Evolutionary conservation across 2,329 filamentous ascomycete genomes (phyloP).

Genomic region (Ceratocystis colombiana): DNA sequence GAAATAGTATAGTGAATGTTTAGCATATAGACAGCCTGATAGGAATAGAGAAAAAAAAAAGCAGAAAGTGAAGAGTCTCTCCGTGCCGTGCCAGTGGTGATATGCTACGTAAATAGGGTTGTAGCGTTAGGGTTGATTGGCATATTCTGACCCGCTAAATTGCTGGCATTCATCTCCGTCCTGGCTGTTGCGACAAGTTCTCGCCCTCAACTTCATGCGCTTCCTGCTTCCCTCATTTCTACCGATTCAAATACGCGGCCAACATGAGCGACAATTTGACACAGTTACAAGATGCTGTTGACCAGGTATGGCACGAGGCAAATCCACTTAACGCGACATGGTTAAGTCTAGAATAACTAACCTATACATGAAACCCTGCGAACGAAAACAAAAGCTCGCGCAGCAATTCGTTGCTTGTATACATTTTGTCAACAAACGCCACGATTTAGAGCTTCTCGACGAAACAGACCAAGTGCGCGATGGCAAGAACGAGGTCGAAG

Average conservation of each 20-base stretch:
- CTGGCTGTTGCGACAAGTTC: slow-evolving; percentile 11
- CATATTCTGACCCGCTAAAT: too few species aligned
- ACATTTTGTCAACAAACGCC: slow-evolving; percentile 57
- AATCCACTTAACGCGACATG: too few species aligned
- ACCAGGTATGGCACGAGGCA: slow-evolving; percentile 48
- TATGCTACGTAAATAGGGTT: too few species aligned
- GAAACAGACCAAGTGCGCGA: slow-evolving; percentile 50
- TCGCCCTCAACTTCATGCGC: not conserved
- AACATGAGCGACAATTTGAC: slow-evolving; percentile 66
- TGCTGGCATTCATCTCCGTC: too few species aligned
- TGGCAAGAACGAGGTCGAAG: slow-evolving; percentile 44
- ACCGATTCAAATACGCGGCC: not conserved
- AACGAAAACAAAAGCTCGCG: slow-evolving; percentile 42
- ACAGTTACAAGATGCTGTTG: slow-evolving; percentile 74
- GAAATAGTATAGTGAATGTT: not conserved
- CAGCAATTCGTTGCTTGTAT: slow-evolving; percentile 59
- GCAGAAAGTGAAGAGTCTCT: too few species aligned
- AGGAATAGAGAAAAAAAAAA: too few species aligned
- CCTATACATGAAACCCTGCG: not conserved
- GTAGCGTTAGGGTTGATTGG: too few species aligned
- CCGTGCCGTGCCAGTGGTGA: too few species aligned
- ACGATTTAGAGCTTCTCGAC: slow-evolving; percentile 53
- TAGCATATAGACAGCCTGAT: too few species aligned
- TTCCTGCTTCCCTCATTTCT: not conserved
- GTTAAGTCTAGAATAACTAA: too few species aligned